Percentiles rank a stretch among this genome's conserved stretches.
Evolutionary conservation across 768 basidiomycete genomes (phyloP).

Genomic region (Serendipita vermifera): DNA sequence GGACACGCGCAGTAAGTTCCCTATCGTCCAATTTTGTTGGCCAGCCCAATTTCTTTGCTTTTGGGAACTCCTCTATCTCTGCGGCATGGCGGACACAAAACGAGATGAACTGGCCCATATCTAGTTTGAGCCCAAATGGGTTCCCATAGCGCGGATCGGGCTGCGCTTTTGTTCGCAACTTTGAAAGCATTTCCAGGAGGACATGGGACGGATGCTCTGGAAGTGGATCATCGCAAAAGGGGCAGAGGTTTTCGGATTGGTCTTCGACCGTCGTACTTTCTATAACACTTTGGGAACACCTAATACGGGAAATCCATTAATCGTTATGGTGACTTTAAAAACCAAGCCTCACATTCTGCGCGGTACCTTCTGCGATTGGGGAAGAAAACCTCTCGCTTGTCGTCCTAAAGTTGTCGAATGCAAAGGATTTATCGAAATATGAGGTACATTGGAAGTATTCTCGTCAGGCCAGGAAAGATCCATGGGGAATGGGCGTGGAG

Average conservation of each 20-base stretch:
- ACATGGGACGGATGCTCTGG: constrained; percentile 49
- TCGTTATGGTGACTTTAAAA: no score
- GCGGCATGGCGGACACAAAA: constrained; percentile 72
- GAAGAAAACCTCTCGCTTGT: no score
- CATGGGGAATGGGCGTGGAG: no score
- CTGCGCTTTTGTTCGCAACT: constrained; percentile 40
- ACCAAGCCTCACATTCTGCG: no score
- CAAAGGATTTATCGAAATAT: no score
- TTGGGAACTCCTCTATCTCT: constrained; percentile 58
- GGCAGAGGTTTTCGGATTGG: constrained; percentile 63
- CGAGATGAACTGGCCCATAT: constrained; percentile 41
- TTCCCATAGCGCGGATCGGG: constrained; percentile 57
- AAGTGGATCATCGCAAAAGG: constrained; percentile 67
- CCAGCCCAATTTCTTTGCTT: constrained; percentile 61
- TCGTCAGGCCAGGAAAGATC: no score
- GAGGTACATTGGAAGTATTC: no score
- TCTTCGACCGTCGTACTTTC: constrained; percentile 9
- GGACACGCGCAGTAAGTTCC: constrained; percentile 39
- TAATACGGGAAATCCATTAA: no score
- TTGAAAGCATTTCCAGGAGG: constrained; percentile 39
- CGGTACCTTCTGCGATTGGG: no score
- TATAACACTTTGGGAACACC: no score
- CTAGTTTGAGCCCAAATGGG: constrained; percentile 45
- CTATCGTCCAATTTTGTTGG: constrained; percentile 59
- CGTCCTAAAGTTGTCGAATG: no score